These are phyloP conservation scores for Cyclotella atomus DNA, from an alignment of 108 stramenopile genomes.

Conservation along the genomic window DNA sequence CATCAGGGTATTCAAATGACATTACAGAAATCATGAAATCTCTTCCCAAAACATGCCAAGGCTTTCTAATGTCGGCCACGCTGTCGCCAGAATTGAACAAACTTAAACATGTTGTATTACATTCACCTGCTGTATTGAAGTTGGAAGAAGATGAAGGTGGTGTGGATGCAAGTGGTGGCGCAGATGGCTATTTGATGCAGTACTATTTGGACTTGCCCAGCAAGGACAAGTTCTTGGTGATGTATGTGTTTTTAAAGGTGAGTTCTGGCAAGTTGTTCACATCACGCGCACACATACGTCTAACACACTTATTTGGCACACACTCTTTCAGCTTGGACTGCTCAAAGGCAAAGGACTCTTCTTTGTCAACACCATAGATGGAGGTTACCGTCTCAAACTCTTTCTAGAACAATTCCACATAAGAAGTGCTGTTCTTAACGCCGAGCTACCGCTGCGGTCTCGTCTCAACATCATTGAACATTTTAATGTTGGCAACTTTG, in stretches of 20 bases:
- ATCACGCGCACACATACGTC: neutral
- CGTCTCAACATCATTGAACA: slow-evolving; percentile 95
- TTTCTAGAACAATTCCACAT: slow-evolving; percentile 98
- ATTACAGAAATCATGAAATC: slow-evolving; percentile 81
- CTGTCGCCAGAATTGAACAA: slow-evolving; percentile 90
- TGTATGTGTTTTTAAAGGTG: slow-evolving; percentile 89
- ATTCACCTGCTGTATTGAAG: slow-evolving; percentile 94
- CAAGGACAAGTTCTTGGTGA: slow-evolving; percentile 90
- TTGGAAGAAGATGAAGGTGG: slow-evolving; percentile 86
- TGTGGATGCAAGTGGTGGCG: slow-evolving; percentile 16
- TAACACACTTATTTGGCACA: neutral
- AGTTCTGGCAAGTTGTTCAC: neutral
- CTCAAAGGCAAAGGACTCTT: slow-evolving; percentile 96
- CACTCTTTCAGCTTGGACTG: slow-evolving; percentile 70
- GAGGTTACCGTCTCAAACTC: slow-evolving; percentile 94
- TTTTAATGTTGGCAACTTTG: slow-evolving; percentile 98
- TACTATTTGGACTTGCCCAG: slow-evolving; percentile 84
- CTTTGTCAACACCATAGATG: slow-evolving; percentile 95
- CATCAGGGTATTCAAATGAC: slow-evolving; percentile 89
- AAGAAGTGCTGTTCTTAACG: slow-evolving; percentile 94
- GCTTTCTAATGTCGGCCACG: slow-evolving; percentile 98
- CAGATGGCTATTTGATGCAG: slow-evolving; percentile 82
- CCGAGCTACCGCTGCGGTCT: slow-evolving; percentile 93
- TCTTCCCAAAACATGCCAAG: slow-evolving; percentile 95
- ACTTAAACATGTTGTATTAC: slow-evolving; percentile 92